Base-by-base conservation (phyloP, 2,329 filamentous ascomycete genomes). In the Pezicula radicicola region DNA sequence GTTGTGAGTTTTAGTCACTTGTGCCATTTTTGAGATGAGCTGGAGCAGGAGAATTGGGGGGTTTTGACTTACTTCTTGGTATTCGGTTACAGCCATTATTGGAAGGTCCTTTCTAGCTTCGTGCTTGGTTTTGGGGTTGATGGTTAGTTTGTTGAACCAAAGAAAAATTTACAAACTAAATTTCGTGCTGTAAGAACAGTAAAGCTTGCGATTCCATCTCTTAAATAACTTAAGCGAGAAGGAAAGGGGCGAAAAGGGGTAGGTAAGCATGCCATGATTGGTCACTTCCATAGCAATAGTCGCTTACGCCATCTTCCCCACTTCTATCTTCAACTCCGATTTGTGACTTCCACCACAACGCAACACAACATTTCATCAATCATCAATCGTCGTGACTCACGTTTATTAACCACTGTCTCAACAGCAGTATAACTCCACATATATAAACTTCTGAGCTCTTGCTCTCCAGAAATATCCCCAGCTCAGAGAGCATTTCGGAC, bases 11-110 rank as follows among this genome's bases (percentile, higher is more conserved):
- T 25, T n/a, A n/a, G 18, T 8, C 13, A 25, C 18, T 13, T 25
- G 9, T 19, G 19, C 19, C 19, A 10, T 18, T 44, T 19, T 6
- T 9, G 25, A 25, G 27, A n/a, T 44, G 42, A 21, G 7, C 3
- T 28, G 8, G 18, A 21, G 42, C 2, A 3, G 10, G 9, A 47
- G 15, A 27, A 27, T 33, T n/a, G 35, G 8, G 44, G 13, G 6
- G 19, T 6, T 6, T 10, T 12, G 16, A 16, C 43, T 21, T 46
- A 60, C 61, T 27, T 62, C 51, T 56, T 63, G 60, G 37, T 57
- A 63, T 48, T 58, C 56, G 35, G 61, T 61, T 15, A 60, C 56
- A 19, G 54, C 50, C 58, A 63, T 63, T 6, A 25, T 39, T 35
- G 30, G 7, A 8, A 41, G 30, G 16, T 21, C 8, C 15, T 3